phyloP scores from a whole-genome alignment of 169 alveolate species.

The Plasmodium cynomolgi region DNA sequence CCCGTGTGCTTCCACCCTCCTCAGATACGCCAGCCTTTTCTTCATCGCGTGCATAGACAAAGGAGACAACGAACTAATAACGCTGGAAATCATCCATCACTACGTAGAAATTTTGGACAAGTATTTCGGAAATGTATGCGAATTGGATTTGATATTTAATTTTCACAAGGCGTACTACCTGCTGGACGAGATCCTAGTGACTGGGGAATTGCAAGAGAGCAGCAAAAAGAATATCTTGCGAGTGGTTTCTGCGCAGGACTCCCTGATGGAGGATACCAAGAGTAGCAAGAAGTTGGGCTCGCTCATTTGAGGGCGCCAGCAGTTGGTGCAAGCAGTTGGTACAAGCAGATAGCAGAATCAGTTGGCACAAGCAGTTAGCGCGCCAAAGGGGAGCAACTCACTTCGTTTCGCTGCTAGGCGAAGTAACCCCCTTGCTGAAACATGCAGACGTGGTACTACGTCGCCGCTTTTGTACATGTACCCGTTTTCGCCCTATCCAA shows the following conservation, averaged over 20 bases:
- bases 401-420: not conserved
- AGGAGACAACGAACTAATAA: slow-evolving; percentile 96
- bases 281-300: slow-evolving; percentile 74
- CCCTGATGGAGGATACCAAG: slow-evolving; percentile 92
- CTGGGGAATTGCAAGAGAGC: slow-evolving; percentile 94
- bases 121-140: slow-evolving; percentile 99
- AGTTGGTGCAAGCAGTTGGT: not conserved
- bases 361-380: not conserved
- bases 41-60: slow-evolving; percentile 97
- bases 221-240: slow-evolving; percentile 95
- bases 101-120: slow-evolving; percentile 98
- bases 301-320: not conserved
- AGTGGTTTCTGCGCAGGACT: slow-evolving; percentile 94
- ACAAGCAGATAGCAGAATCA: too few species aligned
- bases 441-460: not conserved
- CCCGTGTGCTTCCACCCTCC: not conserved
- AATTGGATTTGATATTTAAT: slow-evolving; percentile 98
- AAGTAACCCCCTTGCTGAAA: not conserved
- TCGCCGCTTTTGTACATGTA: not conserved
- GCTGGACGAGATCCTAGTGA: slow-evolving; percentile 92
- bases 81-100: slow-evolving; percentile 97
- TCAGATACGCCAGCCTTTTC: slow-evolving; percentile 97
- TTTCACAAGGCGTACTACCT: slow-evolving; percentile 95
- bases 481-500: not conserved
- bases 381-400: not conserved